Evolutionary conservation across 768 basidiomycete species (phyloP).

Genomic region (Russula lepida): DNA sequence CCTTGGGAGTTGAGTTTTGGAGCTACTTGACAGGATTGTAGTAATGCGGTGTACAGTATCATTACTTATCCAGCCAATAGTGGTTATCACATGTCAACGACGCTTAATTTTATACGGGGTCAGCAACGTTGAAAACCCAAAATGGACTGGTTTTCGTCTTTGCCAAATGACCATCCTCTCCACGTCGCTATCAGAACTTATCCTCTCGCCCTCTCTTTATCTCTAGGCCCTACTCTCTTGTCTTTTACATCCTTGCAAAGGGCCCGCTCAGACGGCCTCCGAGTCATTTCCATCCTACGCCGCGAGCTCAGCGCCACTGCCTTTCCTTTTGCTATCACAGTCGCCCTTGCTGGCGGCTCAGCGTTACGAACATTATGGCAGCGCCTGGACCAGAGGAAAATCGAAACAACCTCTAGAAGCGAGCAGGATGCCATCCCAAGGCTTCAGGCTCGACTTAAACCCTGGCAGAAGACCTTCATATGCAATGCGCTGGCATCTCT

Average conservation of each 20-base stretch:
- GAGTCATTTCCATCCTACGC: slow-evolving; percentile 37
- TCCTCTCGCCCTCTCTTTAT: slow-evolving; percentile 52
- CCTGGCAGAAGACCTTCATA: slow-evolving; percentile 47
- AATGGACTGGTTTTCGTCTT: slow-evolving; percentile 9
- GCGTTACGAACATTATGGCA: slow-evolving; percentile 42
- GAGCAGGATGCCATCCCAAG: background rate
- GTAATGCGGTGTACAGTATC: background rate
- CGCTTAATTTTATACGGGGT: background rate
- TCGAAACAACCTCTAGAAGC: background rate
- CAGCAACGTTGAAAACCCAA: background rate
- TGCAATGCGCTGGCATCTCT: slow-evolving; percentile 49
- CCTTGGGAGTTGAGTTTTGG: slow-evolving; percentile 49
- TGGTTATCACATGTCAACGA: background rate
- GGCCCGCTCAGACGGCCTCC: slow-evolving; percentile 23
- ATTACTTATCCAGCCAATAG: background rate
- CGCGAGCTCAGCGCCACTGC: slow-evolving; percentile 54
- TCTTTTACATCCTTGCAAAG: slow-evolving; percentile 38
- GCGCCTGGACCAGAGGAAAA: slow-evolving; percentile 18
- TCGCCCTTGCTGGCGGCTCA: slow-evolving; percentile 57
- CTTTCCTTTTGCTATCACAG: slow-evolving; percentile 61
- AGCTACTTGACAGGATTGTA: slow-evolving; percentile 40
- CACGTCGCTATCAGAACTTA: slow-evolving; percentile 63
- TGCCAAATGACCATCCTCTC: slow-evolving; percentile 36
- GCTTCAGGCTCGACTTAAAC: slow-evolving; percentile 22
- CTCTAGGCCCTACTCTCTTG: slow-evolving; percentile 56